Evolutionary conservation across 2,329 filamentous ascomycete genomes (phyloP).

Genomic region (Neopestalotiopsis rosae): DNA sequence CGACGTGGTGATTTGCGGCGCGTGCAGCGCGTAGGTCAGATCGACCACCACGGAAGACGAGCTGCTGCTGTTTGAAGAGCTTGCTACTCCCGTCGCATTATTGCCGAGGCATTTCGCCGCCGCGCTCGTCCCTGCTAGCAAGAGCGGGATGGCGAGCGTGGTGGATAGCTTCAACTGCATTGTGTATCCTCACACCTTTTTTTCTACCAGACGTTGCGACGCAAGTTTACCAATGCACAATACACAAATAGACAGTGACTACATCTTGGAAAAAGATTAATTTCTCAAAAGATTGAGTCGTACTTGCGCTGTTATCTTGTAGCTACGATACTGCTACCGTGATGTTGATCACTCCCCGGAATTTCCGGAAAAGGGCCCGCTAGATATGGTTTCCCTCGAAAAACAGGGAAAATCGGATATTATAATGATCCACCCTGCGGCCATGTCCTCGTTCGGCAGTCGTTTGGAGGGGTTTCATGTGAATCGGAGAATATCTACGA

Average conservation of each 20-base stretch:
- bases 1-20: constrained; percentile 3
- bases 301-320: background rate
- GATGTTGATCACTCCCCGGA: background rate
- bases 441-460: too few species aligned
- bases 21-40: constrained; percentile 3
- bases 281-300: background rate
- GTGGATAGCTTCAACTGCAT: background rate
- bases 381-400: background rate
- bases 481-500: too few species aligned
- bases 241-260: background rate
- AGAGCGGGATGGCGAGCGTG: background rate
- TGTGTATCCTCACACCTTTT: background rate
- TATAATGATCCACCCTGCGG: background rate
- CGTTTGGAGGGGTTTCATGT: too few species aligned
- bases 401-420: constrained; percentile 1
- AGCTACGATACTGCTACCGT: background rate
- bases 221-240: too few species aligned
- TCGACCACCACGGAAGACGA: background rate
- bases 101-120: constrained; percentile 7
- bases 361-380: background rate
- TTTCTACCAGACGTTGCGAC: too few species aligned
- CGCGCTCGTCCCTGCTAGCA: background rate
- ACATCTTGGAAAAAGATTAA: background rate
- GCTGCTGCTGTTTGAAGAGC: background rate
- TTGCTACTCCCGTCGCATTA: background rate